Conservation (phyloP, 2,329 filamentous ascomycete species). For the Diaporthe velutina region DNA sequence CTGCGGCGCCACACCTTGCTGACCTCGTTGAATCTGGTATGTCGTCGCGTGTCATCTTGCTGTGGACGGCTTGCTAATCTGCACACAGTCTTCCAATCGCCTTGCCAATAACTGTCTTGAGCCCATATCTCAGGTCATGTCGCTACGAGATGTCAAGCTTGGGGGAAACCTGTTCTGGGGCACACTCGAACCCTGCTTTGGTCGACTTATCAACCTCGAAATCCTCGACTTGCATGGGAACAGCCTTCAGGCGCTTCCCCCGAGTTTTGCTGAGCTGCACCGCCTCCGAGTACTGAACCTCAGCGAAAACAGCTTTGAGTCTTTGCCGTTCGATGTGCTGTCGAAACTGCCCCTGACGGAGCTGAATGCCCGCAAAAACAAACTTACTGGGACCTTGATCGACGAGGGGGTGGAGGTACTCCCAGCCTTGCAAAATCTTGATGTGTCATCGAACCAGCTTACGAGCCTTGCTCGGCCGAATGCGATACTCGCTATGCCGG, state of each 20-base stretch:
- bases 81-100: constrained; percentile 79
- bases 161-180: constrained; percentile 83
- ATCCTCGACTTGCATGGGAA: constrained; percentile 87
- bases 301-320: constrained; percentile 80
- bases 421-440: constrained; percentile 78
- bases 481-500: constrained; percentile 72
- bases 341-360: constrained; percentile 78
- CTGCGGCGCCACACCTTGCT: constrained; percentile 79
- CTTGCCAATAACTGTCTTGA: constrained; percentile 80
- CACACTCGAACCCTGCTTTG: constrained; percentile 73
- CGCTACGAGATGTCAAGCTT: constrained; percentile 84
- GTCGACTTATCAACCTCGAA: constrained; percentile 77
- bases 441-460: constrained; percentile 83
- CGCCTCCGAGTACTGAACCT: constrained; percentile 83
- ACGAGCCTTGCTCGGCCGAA: constrained; percentile 60
- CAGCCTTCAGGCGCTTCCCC: constrained; percentile 78
- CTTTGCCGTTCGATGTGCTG: constrained; percentile 78
- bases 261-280: constrained; percentile 74
- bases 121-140: constrained; percentile 78
- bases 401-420: constrained; percentile 70
- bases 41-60: constrained; percentile 46
- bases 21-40: constrained; percentile 84
- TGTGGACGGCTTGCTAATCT: constrained; percentile 43
- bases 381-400: constrained; percentile 79
- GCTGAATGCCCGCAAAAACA: constrained; percentile 82